These are phyloP conservation scores for Chaetomiaceae sp. DNA, from an alignment of 2,329 filamentous ascomycete genomes.

Conservation along the genomic window DNA sequence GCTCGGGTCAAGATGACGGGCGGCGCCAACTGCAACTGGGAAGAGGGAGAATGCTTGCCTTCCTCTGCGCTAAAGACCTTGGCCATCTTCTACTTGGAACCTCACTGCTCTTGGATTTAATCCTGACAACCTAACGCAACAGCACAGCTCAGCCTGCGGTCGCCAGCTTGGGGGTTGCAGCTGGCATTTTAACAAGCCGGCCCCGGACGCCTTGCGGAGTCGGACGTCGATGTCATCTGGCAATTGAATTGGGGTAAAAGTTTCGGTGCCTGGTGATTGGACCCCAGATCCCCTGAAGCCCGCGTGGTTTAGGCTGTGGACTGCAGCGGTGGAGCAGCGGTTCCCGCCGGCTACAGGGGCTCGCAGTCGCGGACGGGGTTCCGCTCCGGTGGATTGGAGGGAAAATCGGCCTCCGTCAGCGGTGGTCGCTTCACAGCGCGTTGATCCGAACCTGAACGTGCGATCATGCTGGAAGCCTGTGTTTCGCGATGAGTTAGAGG, in stretches of 20 bases:
- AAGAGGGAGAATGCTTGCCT: slow-evolving; percentile 19
- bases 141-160: background rate
- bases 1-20: too few relatives aligned
- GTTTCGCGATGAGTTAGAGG: too few relatives aligned
- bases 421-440: too few relatives aligned
- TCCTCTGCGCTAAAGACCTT: slow-evolving; percentile 30
- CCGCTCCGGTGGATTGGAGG: slow-evolving; percentile 13
- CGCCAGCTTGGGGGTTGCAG: background rate
- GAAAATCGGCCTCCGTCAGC: slow-evolving; percentile 15
- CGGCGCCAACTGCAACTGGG: background rate
- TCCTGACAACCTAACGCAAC: background rate
- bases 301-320: background rate
- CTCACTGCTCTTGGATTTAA: background rate
- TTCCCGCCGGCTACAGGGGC: background rate
- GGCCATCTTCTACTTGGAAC: slow-evolving; percentile 19
- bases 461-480: too few relatives aligned
- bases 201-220: slow-evolving; percentile 5
- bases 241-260: slow-evolving; percentile 2
- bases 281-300: background rate
- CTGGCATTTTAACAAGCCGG: slow-evolving; percentile 4
- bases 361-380: background rate
- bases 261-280: slow-evolving; percentile 10
- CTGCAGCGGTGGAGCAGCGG: slow-evolving; percentile 3
- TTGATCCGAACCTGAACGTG: too few relatives aligned
- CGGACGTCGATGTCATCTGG: slow-evolving; percentile 6